phyloP scores from a whole-genome alignment of 441 rosid genomes.

The Adansonia gregorii region DNA sequence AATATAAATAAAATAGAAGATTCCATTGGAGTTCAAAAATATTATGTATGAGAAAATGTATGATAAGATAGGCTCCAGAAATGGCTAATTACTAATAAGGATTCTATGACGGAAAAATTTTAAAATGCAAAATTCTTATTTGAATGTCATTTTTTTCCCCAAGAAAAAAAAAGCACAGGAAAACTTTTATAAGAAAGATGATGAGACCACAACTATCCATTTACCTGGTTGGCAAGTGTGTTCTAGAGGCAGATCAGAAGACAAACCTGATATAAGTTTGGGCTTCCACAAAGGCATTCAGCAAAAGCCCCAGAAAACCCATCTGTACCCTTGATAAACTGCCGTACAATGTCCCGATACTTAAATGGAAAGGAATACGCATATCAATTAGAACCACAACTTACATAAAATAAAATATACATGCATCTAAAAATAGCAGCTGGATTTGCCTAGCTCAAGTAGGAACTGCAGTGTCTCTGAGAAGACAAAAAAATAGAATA shows the following conservation, averaged over 20 bases:
- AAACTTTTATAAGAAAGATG: not conserved
- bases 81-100: not conserved
- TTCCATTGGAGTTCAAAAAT: not conserved
- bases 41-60: not conserved
- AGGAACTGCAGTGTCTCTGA: not conserved
- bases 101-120: constrained; percentile 2
- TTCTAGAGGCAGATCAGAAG: constrained; percentile 13
- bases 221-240: not conserved
- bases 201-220: not conserved
- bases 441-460: constrained; percentile 16
- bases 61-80: not conserved
- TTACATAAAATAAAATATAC: not conserved
- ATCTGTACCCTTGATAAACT: constrained; percentile 88
- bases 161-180: not conserved
- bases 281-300: constrained; percentile 92
- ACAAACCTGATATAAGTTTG: constrained; percentile 82
- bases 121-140: not conserved
- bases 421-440: not conserved
- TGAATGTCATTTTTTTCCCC: not conserved
- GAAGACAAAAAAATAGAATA: constrained; percentile 15
- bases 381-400: constrained; percentile 26
- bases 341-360: constrained; percentile 90
- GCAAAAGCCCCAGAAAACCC: constrained; percentile 96
- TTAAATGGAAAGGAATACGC: constrained; percentile 42
- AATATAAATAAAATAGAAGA: not conserved